A percentile compares a stretch with the other conserved stretches of the same genome.
Conservation (phyloP, 768 basidiomycete genomes). For the Clathrus columnatus region DNA sequence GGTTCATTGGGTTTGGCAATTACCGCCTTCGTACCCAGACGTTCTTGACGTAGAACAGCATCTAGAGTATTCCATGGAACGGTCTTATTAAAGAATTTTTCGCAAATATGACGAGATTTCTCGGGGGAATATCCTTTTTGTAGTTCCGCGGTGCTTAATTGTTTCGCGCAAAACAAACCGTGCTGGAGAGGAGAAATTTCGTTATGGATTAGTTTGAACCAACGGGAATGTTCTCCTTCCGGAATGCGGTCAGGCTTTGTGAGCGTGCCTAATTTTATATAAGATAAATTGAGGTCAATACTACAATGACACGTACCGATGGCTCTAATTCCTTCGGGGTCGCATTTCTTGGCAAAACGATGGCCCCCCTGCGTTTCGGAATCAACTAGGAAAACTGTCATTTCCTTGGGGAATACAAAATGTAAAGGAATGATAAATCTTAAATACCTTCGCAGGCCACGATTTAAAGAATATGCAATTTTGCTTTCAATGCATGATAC, state of each 20-base stretch:
- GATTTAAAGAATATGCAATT: conserved; percentile 56
- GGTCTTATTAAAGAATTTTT: conserved; percentile 42
- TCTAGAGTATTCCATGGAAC: conserved; percentile 51
- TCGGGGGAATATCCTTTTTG: conserved; percentile 48
- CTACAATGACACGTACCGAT: conserved; percentile 40
- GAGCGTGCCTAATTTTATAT: conserved; percentile 42
- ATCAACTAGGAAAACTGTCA: conserved; percentile 40
- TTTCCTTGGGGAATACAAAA: too few species aligned
- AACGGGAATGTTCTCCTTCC: conserved; percentile 41
- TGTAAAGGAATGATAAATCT: not conserved
- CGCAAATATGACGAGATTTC: conserved; percentile 48
- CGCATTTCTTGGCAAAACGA: conserved; percentile 48
- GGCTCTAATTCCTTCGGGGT: conserved; percentile 56
- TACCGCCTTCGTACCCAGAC: conserved; percentile 48
- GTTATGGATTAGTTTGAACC: conserved; percentile 31
- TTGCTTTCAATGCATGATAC: conserved; percentile 48
- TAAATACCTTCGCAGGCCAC: conserved; percentile 61
- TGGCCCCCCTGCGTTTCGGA: conserved; percentile 75
- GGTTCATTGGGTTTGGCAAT: conserved; percentile 49
- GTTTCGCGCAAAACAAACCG: conserved; percentile 54
- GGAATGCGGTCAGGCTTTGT: conserved; percentile 69
- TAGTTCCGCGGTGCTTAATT: conserved; percentile 42
- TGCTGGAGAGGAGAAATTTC: conserved; percentile 31
- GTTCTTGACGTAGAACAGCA: conserved; percentile 34
- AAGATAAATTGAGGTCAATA: not conserved